Base-by-base conservation (phyloP, 805 yeast genomes). In the Isabelozyma heimii region DNA sequence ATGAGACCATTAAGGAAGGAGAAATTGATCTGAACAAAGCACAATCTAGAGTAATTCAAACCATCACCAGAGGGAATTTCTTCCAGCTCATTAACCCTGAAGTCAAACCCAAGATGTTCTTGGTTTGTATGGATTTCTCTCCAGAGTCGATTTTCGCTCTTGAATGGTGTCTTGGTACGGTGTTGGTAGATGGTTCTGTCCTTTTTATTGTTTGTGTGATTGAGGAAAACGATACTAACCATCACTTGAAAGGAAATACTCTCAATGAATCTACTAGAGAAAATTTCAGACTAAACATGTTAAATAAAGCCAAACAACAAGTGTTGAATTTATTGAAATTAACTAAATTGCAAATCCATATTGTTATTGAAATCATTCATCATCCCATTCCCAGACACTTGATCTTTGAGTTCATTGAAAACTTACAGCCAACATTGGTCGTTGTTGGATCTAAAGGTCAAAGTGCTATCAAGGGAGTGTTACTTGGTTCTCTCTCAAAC, bases 121-220 rank as follows among this genome's bases (percentile, higher is more conserved):
- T 91, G 43, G 77, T 90, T 16, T 89, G 94, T 59, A 80, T 87
- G 72, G 97, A 91, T 63, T 78, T 87, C 53, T 83, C 92, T 3
- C 87, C 89, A 0, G 97, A 90, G 62, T 85, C 96, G 2, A 75
- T 77, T 37, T 87, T 87, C 65, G 94, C 97, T 0, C 73, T 91
- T 17, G 94, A 89, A 59, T 91, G 97, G 87, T 81, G 91, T 40
- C 75, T 91, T 56, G 97, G 97, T 2, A 81, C 96, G 0, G 85
- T 90, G 0, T 74, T 91, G 43, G 86, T 84, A 17, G 91, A 89
- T 59, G 94, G 94, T 0, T 87, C 90, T 47, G 89, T 91, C 0
- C 67, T 91, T 47, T 89, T 87, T 62, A 80, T 89, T 16, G 82
- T 89, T 24, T 80, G 81, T 55, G 85, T 81, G 10, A 74, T 77